Percentiles rank a stretch among this genome's conserved stretches.
Evolutionary conservation across 805 yeast genomes (phyloP).

Genomic region (Wickerhamiella alocasiicola): DNA sequence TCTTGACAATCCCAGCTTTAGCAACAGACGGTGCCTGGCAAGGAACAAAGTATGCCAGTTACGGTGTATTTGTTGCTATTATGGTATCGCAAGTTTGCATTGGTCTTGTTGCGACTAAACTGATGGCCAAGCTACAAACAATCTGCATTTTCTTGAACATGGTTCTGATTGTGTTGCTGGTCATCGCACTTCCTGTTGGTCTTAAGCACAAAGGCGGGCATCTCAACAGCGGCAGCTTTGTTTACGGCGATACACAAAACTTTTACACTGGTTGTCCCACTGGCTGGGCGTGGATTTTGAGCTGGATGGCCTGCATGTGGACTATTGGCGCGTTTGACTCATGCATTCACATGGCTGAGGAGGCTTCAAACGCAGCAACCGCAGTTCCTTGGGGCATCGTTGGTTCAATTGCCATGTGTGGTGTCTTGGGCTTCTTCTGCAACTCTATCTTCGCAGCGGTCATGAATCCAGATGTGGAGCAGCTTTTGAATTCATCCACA

Average conservation of each 20-base stretch:
- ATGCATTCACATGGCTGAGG: slow-evolving; percentile 62
- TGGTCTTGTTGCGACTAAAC: slow-evolving; percentile 45
- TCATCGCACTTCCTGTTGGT: slow-evolving; percentile 58
- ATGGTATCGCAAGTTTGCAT: slow-evolving; percentile 39
- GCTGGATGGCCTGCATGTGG: slow-evolving; percentile 63
- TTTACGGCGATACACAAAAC: slow-evolving; percentile 43
- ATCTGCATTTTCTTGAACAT: slow-evolving; percentile 45
- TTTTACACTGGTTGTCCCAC: slow-evolving; percentile 39
- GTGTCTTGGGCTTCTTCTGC: slow-evolving; percentile 46
- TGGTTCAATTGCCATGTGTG: slow-evolving; percentile 45
- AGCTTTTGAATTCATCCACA: slow-evolving; percentile 34
- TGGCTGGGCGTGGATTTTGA: slow-evolving; percentile 43
- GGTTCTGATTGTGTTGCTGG: slow-evolving; percentile 38
- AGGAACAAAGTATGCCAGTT: slow-evolving; percentile 41
- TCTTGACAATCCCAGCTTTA: slow-evolving; percentile 28
- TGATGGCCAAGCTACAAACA: slow-evolving; percentile 47
- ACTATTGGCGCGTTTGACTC: slow-evolving; percentile 65
- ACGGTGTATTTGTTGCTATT: slow-evolving; percentile 57
- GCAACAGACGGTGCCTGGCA: slow-evolving; percentile 28
- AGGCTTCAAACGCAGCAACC: slow-evolving; percentile 47
- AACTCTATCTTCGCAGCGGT: slow-evolving; percentile 40
- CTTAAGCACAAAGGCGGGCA: slow-evolving; percentile 18
- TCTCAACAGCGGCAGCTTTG: slow-evolving; percentile 40
- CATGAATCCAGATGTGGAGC: slow-evolving; percentile 34
- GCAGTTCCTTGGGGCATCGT: slow-evolving; percentile 57